These are phyloP conservation scores for Podospora comata DNA, from an alignment of 495 filamentous ascomycete genomes.

Conservation along the genomic window DNA sequence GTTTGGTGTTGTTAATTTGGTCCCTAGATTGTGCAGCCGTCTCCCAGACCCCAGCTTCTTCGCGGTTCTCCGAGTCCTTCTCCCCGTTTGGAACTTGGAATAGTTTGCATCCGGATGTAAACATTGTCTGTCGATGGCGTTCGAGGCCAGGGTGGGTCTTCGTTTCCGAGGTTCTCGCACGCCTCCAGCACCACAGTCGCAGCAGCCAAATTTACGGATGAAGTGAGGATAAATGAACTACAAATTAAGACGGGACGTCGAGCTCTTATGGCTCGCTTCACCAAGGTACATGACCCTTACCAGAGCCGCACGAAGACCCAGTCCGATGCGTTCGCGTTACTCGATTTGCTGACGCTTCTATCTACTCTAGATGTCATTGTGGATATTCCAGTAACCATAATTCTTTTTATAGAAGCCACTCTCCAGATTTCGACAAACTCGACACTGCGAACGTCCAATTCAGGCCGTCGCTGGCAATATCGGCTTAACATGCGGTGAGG, in stretches of 20 bases:
- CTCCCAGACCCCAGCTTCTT: conserved; percentile 8
- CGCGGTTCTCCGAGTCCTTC: conserved; percentile 13
- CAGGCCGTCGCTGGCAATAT: conserved; percentile 22
- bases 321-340: conserved; percentile 10
- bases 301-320: conserved; percentile 24
- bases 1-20: conserved; percentile 34
- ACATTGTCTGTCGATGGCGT: conserved; percentile 16
- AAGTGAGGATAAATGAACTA: conserved; percentile 51
- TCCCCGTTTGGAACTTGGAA: conserved; percentile 15
- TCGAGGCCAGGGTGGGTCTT: conserved; percentile 17
- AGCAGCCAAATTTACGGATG: conserved; percentile 47
- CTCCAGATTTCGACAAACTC: conserved; percentile 17
- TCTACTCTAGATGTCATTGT: conserved; percentile 15
- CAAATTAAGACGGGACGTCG: conserved; percentile 42
- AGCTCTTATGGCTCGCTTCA: conserved; percentile 31
- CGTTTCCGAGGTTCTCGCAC: conserved; percentile 16
- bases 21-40: conserved; percentile 23
- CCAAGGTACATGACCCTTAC: conserved; percentile 21
- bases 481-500: conserved; percentile 16
- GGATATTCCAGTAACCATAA: conserved; percentile 17
- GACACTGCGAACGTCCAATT: conserved; percentile 24
- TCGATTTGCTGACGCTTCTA: conserved; percentile 14
- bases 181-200: conserved; percentile 28
- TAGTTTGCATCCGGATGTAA: conserved; percentile 20
- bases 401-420: conserved; percentile 45